Evolutionary conservation across 352 stramenopile species (phyloP), one percentile per base, ranked within the genome.

Genomic region (Globisporangium uncinulatum): DNA sequence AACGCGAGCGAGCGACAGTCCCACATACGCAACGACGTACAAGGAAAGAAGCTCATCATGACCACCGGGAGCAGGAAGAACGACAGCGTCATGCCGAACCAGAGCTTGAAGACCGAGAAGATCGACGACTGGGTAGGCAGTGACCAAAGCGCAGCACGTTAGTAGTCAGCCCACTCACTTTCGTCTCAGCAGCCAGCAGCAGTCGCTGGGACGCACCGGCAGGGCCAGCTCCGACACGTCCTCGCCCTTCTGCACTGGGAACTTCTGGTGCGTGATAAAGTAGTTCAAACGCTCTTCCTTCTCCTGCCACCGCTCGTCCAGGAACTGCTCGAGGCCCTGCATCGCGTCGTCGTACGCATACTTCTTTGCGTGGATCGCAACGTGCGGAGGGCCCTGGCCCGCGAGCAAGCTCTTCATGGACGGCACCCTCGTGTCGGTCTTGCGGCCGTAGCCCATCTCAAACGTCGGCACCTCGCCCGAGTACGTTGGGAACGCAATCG

Each of bases 391-490:
- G 2, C 67, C 71, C 53, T 86, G 80, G 14, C 82, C 74, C 1
- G 79, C 82, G 34, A 90, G 58, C 8, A 94, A 53, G 7, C 69
- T 71, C 70, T 87, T 84, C 83, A 94, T 92, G 19, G 79, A 91
- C 42, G 89, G 89, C 53, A 97, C 71, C 36, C 82, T 68, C 6
- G 76, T 88, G 60, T 97, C 89, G 14, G 62, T 68, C 54, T 92
- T 89, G 29, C 89, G 78, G 24, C 62, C 62, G 66, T 96, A 97
- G 20, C 89, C 88, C 86, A 96, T 96, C 10, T 92, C 85, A 46
- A 72, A 96, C 14, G 86, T 95, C 29, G 89, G 89, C 34, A 93
- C 82, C 73, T 92, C 83, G 37, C 84, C 82, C 34, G 82, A 79
- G 65, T 92, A 93, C n/a, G 69, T 79, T 32, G 84, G 82, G 59